Conservation (phyloP, 768 basidiomycete genomes). For the Serendipita vermifera region DNA sequence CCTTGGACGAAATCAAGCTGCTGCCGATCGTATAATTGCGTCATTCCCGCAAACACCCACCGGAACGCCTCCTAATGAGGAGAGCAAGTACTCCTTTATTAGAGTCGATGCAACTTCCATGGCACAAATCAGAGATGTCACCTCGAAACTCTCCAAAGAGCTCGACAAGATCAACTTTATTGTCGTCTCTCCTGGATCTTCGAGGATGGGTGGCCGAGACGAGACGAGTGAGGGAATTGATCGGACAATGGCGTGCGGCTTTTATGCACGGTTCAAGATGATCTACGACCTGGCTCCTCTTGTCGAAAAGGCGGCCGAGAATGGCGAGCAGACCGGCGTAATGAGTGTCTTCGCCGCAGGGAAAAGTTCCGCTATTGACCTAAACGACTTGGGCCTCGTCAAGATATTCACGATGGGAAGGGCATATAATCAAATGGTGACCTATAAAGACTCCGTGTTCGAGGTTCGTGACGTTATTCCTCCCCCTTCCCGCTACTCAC, state of each 20-base stretch:
- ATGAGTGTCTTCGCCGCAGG: slow-evolving; percentile 32
- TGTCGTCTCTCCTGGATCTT: slow-evolving; percentile 33
- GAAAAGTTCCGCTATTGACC: slow-evolving; percentile 27
- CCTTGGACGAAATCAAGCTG: slow-evolving; percentile 14
- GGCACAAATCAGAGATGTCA: slow-evolving; percentile 32
- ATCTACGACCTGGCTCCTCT: slow-evolving; percentile 33
- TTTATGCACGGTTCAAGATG: slow-evolving; percentile 42
- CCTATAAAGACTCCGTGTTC: slow-evolving; percentile 44
- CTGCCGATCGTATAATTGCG: slow-evolving; percentile 15
- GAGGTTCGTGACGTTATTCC: slow-evolving; percentile 35
- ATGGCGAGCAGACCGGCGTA: slow-evolving; percentile 38
- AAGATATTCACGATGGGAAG: slow-evolving; percentile 29
- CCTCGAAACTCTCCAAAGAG: slow-evolving; percentile 20
- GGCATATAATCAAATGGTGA: slow-evolving; percentile 26
- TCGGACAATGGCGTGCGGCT: slow-evolving; percentile 33
- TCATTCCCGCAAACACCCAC: slow-evolving; percentile 12
- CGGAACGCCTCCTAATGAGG: slow-evolving; percentile 14
- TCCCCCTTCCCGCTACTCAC: not conserved
- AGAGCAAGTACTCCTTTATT: slow-evolving; percentile 33
- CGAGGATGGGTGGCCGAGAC: slow-evolving; percentile 27
- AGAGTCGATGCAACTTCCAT: slow-evolving; percentile 40
- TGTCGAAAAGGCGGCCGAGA: slow-evolving; percentile 31
- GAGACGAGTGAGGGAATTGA: slow-evolving; percentile 37
- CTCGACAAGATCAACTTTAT: slow-evolving; percentile 42
- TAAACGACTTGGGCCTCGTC: slow-evolving; percentile 39